Conservation (phyloP, 176 grass and related monocot species). For the Oryza coarctata region DNA sequence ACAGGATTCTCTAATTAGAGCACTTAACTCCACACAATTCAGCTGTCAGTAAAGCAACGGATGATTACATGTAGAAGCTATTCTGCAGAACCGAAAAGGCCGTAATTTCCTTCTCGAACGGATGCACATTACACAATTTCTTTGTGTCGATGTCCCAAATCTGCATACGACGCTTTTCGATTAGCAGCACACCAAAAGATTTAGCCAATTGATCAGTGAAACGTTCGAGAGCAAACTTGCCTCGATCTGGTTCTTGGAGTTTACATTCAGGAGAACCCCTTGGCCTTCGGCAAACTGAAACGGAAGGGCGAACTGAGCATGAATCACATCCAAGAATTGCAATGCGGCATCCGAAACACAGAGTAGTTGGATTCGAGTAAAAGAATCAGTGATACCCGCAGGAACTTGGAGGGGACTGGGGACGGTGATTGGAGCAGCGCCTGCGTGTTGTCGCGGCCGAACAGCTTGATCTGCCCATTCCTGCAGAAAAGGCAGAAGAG, state of each 20-base stretch:
- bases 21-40: not conserved
- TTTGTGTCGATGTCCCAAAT: conserved; percentile 79
- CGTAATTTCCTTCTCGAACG: conserved; percentile 62
- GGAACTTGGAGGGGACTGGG: conserved; percentile 54
- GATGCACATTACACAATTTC: conserved; percentile 50
- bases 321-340: not conserved
- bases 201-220: not conserved
- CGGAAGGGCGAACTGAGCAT: not conserved
- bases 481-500: conserved; percentile 21
- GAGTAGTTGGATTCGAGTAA: not conserved
- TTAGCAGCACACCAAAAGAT: conserved; percentile 8
- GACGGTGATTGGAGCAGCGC: conserved; percentile 68
- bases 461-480: conserved; percentile 89
- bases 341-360: not conserved
- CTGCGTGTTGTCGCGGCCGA: conserved; percentile 93
- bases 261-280: conserved; percentile 78
- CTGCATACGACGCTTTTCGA: conserved; percentile 29
- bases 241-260: conserved; percentile 83
- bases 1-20: conserved; percentile 4
- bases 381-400: conserved; percentile 42
- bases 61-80: conserved; percentile 63
- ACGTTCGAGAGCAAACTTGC: conserved; percentile 32
- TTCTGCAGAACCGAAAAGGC: conserved; percentile 64
- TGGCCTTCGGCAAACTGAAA: conserved; percentile 84
- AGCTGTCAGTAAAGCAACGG: not conserved